These are phyloP conservation scores for Vitis vinifera DNA, from an alignment of 164 flowering plant genomes.

Conservation along the genomic window ASM3070453v1 NC_081821.1:8616001-8616500, in stretches of 20 bases:
- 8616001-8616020: constrained; percentile 36
- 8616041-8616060: constrained; percentile 30
- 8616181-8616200: constrained; percentile 26
- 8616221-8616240: constrained; percentile 43
- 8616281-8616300: constrained; percentile 16
- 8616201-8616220: constrained; percentile 34
- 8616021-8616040: constrained; percentile 30
- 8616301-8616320: constrained; percentile 7
- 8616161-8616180: constrained; percentile 17
- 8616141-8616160: constrained; percentile 20
- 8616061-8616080: constrained; percentile 12
- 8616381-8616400: constrained; percentile 41
- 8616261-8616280: constrained; percentile 19
- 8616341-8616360: constrained; percentile 35
- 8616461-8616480: constrained; percentile 13
- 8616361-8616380: constrained; percentile 27
- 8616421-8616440: constrained; percentile 26
- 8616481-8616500: not conserved
- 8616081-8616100: constrained; percentile 9
- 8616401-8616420: constrained; percentile 33
- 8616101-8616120: constrained; percentile 28
- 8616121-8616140: constrained; percentile 27
- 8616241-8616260: constrained; percentile 45
- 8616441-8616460: constrained; percentile 26
- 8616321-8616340: constrained; percentile 12